A percentile compares a stretch with the other conserved stretches of the same genome.
These are phyloP conservation scores for Colletotrichum melonis DNA, from an alignment of 2,329 filamentous ascomycete genomes.

Conservation along the genomic window DNA sequence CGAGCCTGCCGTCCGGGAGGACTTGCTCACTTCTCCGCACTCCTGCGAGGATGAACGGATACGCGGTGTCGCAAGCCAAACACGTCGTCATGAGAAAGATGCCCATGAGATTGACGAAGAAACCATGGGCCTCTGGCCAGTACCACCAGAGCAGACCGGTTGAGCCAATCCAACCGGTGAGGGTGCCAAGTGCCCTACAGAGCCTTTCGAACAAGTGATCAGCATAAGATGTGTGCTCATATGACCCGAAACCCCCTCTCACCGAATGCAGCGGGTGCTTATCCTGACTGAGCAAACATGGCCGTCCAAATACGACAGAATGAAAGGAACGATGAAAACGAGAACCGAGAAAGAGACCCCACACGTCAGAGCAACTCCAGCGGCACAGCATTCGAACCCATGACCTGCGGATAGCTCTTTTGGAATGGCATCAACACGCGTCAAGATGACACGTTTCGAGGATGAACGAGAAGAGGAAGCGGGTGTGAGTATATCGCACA, in stretches of 20 bases:
- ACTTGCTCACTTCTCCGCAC: not conserved
- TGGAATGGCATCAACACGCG: not conserved
- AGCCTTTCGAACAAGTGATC: constrained; percentile 46
- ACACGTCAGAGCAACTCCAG: not conserved
- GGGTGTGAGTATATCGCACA: not conserved
- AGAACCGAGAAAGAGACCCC: not conserved
- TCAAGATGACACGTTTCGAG: not conserved
- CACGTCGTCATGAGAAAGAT: not conserved
- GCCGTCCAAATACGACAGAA: not conserved
- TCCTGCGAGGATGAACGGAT: not conserved
- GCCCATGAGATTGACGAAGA: not conserved
- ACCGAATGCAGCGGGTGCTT: not conserved
- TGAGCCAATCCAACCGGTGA: constrained; percentile 52
- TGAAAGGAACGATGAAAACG: not conserved
- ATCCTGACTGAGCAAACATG: not conserved
- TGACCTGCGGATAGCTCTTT: not conserved
- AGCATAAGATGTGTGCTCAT: constrained; percentile 1
- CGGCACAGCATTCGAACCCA: not conserved
- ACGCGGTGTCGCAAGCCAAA: not conserved
- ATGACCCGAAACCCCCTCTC: not conserved
- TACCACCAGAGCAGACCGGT: constrained; percentile 58
- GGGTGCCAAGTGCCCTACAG: constrained; percentile 54
- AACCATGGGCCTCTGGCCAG: constrained; percentile 47
- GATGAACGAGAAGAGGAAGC: not conserved
- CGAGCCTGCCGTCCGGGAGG: not conserved